A percentile compares a stretch with the other conserved stretches of the same genome.
These are phyloP conservation scores for Eimeria acervulina DNA, from an alignment of 169 alveolate species.

Conservation along the genomic window DNA sequence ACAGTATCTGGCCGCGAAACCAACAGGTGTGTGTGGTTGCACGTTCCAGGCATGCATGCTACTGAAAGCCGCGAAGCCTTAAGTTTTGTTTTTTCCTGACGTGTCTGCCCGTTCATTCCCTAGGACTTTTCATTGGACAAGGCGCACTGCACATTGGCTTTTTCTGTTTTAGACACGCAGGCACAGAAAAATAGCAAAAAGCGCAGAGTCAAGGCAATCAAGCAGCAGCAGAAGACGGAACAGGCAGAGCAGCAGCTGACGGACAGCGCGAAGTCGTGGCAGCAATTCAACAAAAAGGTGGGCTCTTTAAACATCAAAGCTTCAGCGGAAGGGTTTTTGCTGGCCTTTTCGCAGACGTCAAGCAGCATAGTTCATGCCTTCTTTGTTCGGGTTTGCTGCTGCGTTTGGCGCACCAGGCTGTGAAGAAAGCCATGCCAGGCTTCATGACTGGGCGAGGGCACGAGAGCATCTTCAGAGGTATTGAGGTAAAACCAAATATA, in stretches of 20 bases:
- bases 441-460: constrained; percentile 83
- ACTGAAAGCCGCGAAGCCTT: background rate
- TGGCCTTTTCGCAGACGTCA: background rate
- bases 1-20: constrained; percentile 81
- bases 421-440: constrained; percentile 78
- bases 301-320: background rate
- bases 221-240: constrained; percentile 79
- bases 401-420: constrained; percentile 54
- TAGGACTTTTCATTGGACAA: background rate
- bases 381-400: constrained; percentile 37
- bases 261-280: constrained; percentile 81
- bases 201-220: constrained; percentile 80
- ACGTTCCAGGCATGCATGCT: background rate
- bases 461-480: constrained; percentile 77
- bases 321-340: background rate
- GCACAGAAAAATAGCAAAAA: constrained; percentile 80
- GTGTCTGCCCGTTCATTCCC: background rate
- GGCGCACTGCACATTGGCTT: background rate
- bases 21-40: constrained; percentile 73
- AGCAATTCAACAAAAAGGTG: constrained; percentile 81
- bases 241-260: constrained; percentile 77
- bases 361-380: background rate
- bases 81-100: background rate
- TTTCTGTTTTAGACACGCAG: constrained; percentile 78
- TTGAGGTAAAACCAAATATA: constrained; percentile 77